Base-by-base conservation (phyloP, 345 rosid genomes). In the Brassica napus region DNA sequence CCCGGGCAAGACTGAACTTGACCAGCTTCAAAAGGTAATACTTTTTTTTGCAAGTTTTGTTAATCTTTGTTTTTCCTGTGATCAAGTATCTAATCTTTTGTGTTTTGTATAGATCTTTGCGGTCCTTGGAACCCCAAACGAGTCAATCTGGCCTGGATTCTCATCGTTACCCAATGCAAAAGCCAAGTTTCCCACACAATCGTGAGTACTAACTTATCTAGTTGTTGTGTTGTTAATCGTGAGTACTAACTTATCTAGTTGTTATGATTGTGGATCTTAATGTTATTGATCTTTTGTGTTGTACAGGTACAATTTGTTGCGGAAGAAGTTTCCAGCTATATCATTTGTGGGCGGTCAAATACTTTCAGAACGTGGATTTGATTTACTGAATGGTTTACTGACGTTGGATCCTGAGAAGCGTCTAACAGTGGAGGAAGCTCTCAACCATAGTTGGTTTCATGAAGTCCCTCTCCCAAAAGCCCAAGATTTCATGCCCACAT, bases 361-460 rank as follows among this genome's bases (percentile, higher is more conserved):
- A 73, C 97, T 94, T 28, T 92, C 97, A 14, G 98, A 91, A 70
- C 76, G 76, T 10, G 98, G 98, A 62, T 92, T 88, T 47, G 98
- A 94, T 84, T 82, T 94, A 76, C 70, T 94, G 74, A 92, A 82
- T 76, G 79, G 77, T 69, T 88, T 94, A 80, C 73, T 94, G 58
- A 84, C 88, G 4, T 92, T 83, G 73, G 90, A 92, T 71, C 97
- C 97, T 55, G 88, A 86, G 80, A 88, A 87, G 91, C 84, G 97
- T 82, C 74, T 94, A 80, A 86, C 97, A 49, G 97, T 77, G 61
- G 94, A 88, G 55, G 94, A 72, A 23, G 97, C 98, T 11, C 87
- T 91, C 16, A 83, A 88, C 75, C 98, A 94, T 78, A 81, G 85
- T 37, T 94, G 98, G 98, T 94, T 94, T 77, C 71, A 0, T 1